Percentiles rank a stretch among this genome's conserved stretches.
phyloP scores from a whole-genome alignment of 1,139 yeast species.

The Yamadazyma blattariae region DNA sequence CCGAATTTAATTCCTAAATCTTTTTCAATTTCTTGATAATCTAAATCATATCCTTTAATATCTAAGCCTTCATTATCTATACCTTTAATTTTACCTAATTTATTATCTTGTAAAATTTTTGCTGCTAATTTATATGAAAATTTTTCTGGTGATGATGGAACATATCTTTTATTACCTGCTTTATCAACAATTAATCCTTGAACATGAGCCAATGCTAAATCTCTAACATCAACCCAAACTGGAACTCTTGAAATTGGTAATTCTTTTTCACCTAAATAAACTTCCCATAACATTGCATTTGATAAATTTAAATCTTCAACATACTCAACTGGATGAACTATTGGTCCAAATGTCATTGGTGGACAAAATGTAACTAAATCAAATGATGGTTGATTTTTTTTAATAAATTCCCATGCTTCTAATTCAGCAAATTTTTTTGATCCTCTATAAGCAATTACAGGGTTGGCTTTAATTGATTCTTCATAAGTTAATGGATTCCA shows the following conservation, averaged over 20 bases:
- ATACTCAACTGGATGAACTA: constrained; percentile 27
- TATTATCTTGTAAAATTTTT: constrained; percentile 15
- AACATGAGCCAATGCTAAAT: constrained; percentile 36
- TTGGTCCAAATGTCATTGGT: constrained; percentile 49
- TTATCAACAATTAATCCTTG: constrained; percentile 26
- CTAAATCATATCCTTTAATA: constrained; percentile 17
- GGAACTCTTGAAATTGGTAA: constrained; percentile 23
- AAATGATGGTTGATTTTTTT: constrained; percentile 33
- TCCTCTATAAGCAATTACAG: constrained; percentile 37
- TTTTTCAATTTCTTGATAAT: constrained; percentile 24
- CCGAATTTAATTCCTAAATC: constrained; percentile 33
- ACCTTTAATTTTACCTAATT: constrained; percentile 13
- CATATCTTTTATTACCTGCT: constrained; percentile 23
- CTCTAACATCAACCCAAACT: constrained; percentile 37
- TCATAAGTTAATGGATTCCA: constrained; percentile 35
- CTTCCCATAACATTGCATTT: constrained; percentile 17
- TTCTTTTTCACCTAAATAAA: constrained; percentile 10
- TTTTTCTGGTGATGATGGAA: constrained; percentile 25
- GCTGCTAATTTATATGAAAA: constrained; percentile 25
- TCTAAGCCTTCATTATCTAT: constrained; percentile 6
- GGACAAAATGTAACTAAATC: constrained; percentile 47
- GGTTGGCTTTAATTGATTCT: constrained; percentile 32
- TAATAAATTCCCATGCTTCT: constrained; percentile 33
- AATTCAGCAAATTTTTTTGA: constrained; percentile 40
- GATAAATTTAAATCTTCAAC: constrained; percentile 23